Evolutionary conservation across 208 protist species (phyloP).

Genomic region (Leishmania guyanensis): DNA sequence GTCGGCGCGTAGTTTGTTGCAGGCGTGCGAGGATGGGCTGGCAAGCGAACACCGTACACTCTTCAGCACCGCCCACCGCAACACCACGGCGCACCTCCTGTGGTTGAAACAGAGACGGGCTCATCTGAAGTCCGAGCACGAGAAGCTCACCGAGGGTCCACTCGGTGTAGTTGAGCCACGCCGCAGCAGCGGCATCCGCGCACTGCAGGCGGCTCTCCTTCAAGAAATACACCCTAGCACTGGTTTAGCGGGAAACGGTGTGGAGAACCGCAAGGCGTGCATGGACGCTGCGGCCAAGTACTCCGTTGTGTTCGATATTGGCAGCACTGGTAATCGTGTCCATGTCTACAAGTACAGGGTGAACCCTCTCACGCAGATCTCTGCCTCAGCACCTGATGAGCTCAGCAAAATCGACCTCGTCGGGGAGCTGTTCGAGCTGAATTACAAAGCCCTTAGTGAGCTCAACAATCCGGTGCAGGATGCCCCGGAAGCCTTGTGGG

Average conservation of each 20-base stretch:
- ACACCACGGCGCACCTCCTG: conserved; percentile 1
- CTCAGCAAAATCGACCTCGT: conserved; percentile 38
- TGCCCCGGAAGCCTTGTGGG: conserved; percentile 34
- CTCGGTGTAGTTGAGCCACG: neutral
- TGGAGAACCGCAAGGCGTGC: neutral
- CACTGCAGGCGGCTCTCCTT: conserved; percentile 13
- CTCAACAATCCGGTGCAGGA: conserved; percentile 33
- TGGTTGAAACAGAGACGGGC: neutral
- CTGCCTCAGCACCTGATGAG: neutral
- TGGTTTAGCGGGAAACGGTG: no score
- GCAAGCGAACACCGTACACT: neutral
- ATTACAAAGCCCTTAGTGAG: conserved; percentile 46
- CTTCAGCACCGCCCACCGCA: conserved; percentile 2
- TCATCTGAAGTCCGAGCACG: conserved; percentile 1
- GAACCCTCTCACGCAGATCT: neutral
- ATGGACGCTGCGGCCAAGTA: conserved; percentile 28
- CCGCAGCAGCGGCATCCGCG: conserved; percentile 9
- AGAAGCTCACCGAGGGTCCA: neutral
- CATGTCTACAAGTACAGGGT: conserved; percentile 75
- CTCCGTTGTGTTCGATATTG: conserved; percentile 88
- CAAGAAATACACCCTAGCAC: conserved; percentile 6
- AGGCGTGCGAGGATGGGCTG: conserved; percentile 17
- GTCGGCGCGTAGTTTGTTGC: conserved; percentile 8
- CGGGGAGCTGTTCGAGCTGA: conserved; percentile 59
- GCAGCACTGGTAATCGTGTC: conserved; percentile 85